Evolutionary conservation across 2,329 filamentous ascomycete species (phyloP), one percentile per base, ranked within the genome.

Genomic region (Colletotrichum noveboracense): DNA sequence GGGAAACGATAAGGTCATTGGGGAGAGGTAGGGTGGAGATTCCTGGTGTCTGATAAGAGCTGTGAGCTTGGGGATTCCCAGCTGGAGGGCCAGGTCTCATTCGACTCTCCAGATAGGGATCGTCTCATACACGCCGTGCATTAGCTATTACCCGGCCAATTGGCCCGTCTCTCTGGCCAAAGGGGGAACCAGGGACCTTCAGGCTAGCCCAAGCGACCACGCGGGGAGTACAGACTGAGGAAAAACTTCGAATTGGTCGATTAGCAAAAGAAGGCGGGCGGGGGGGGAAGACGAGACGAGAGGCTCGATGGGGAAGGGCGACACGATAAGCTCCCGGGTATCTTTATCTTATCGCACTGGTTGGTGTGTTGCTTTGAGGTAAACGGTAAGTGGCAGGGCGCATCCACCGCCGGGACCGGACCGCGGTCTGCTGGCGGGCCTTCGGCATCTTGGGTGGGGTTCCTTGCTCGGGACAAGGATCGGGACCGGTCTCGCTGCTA

Each of bases 271-370:
- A 52, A 64, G 34, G 32, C 9, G 28, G 36, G 38, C 38, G 38
- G 38, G 38, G 68, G 64, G 74, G 62, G 16, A 66, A 14, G 65
- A 36, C 64, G 74, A 65, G 64, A 76, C 74, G 74, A 76, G 26
- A 28, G 60, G 38, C 74, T 65, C 21, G 10, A 74, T 74, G 64
- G 43, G 74, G 74, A 61, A 76, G 62, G 26, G 32, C 38, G 38
- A 76, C 21, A 74, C 74, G 74, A 76, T 76, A 76, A 76, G 74
- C 74, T 76, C 48, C 60, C 68, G 60, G 66, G 48, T 73, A 69
- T 65, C 70, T 73, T 65, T 73, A 69, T 65, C 70, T 75, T 73
- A 75, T 75, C 70, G 65, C n/a, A 7, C 38, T 10, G 7, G 7
- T n/a, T 43, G 65, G 71, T 62, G 62, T 64, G 58, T 28, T 18